Evolutionary conservation across 192 early-diverging fungal genomes (phyloP).

Genomic region (Mortierella antarctica): DNA sequence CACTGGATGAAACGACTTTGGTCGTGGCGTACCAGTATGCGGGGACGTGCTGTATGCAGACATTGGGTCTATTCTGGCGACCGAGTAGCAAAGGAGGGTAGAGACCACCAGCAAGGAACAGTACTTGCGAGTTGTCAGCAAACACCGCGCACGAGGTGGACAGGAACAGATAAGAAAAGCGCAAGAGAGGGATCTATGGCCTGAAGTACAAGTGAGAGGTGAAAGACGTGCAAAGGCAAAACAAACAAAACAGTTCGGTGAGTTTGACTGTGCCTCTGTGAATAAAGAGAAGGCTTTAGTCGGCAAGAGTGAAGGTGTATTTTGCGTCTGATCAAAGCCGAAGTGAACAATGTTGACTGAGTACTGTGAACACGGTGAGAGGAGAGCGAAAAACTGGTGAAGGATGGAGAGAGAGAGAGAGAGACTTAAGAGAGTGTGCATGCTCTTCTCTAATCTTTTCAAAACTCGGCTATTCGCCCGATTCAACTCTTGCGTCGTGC

Average conservation of each 20-base stretch:
- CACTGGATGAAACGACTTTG: conserved; percentile 38
- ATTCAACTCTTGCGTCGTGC: too few relatives aligned
- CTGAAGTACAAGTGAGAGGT: too few relatives aligned
- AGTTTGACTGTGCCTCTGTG: too few relatives aligned
- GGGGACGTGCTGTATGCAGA: conserved; percentile 47
- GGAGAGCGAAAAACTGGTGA: background rate
- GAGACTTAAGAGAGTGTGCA: background rate
- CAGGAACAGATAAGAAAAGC: background rate
- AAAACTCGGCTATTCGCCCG: too few relatives aligned
- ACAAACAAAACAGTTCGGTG: too few relatives aligned
- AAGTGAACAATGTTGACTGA: background rate
- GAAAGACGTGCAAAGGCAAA: too few relatives aligned
- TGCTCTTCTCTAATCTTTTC: background rate
- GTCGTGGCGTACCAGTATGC: conserved; percentile 45
- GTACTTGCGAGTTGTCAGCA: too few relatives aligned
- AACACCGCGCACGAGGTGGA: too few relatives aligned
- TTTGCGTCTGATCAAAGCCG: background rate
- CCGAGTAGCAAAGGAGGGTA: conserved; percentile 19
- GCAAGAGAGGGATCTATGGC: too few relatives aligned
- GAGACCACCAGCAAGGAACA: too few relatives aligned
- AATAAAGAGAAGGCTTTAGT: too few relatives aligned
- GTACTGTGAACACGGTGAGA: background rate
- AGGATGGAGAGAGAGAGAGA: background rate
- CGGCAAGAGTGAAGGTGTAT: too few relatives aligned
- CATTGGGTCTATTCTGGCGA: conserved; percentile 28